These are phyloP conservation scores for Pestalotiopsis sp. DNA, from an alignment of 2,329 filamentous ascomycete species.

Conservation along the genomic window DNA sequence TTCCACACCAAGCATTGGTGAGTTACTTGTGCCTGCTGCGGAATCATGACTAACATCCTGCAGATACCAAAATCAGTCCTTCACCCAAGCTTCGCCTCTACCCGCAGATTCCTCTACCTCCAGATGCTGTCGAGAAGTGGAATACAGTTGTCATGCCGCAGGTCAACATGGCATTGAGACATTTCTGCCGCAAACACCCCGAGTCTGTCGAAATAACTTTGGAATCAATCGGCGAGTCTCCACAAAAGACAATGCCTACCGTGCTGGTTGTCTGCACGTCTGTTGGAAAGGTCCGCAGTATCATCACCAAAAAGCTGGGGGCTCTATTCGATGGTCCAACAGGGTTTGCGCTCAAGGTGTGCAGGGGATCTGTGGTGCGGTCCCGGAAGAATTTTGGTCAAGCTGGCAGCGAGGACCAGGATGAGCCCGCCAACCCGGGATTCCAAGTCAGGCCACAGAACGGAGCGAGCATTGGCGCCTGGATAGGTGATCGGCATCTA, in stretches of 20 bases:
- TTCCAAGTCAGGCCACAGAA: constrained; percentile 81
- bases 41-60: neutral
- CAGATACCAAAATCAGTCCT: neutral
- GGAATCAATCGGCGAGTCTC: constrained; percentile 71
- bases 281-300: constrained; percentile 70
- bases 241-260: constrained; percentile 68
- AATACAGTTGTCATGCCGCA: constrained; percentile 72
- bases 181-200: constrained; percentile 72
- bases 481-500: constrained; percentile 80
- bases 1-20: neutral
- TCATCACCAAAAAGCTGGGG: constrained; percentile 70
- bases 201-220: constrained; percentile 81
- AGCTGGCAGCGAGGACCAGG: constrained; percentile 35
- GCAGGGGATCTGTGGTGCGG: constrained; percentile 67
- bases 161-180: constrained; percentile 70
- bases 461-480: constrained; percentile 92
- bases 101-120: constrained; percentile 59
- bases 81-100: constrained; percentile 57
- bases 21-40: neutral
- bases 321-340: constrained; percentile 65
- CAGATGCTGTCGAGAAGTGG: constrained; percentile 71
- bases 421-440: constrained; percentile 64
- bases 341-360: constrained; percentile 71
- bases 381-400: constrained; percentile 49
- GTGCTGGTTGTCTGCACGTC: constrained; percentile 79